Evolutionary conservation across 1,139 yeast species (phyloP), one percentile per base, ranked within the genome.

Genomic region (Petasospora rhodanensis): DNA sequence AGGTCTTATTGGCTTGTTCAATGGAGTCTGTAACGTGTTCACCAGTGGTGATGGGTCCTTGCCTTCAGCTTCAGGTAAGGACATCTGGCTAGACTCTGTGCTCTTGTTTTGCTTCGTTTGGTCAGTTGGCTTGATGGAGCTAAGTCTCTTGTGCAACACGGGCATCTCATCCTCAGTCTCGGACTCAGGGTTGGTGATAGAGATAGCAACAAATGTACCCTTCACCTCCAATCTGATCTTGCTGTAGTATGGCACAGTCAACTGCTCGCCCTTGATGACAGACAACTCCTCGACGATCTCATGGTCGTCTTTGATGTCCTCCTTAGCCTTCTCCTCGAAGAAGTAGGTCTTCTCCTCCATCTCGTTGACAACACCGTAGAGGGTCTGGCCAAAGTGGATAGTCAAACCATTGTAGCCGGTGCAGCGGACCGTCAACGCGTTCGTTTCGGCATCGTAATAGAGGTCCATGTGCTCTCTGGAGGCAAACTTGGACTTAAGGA

Each of bases 401-500:
- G 50, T 37, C 22, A 59, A 45, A 16, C 66, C 66, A 34, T 63
- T 63, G 18, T 52, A 48, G 18, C 68, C 66, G 27, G 51, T 50
- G 45, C 67, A 62, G 19, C 55, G 49, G 10, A 62, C 41, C 13
- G 54, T 50, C 14, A 62, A 34, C 29, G 53, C 52, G 20, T 58
- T 51, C 5, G 41, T 30, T 3, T 47, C 41, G 3, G 52, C 41
- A 10, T 46, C 39, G 37, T 59, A 62, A 10, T 55, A 51, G 2
- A 72, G 48, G 12, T 56, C 48, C 31, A 80, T 69, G 56, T 85
- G 95, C 14, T 70, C 66, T 37, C 95, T 70, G 7, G 93, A 82
- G 21, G 85, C 73, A 28, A 69, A 68, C 51, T 76, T 76, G 53
- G 81, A 70, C 29, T 62, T 60, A 28, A 77, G 61, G 29, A 71